Base-by-base conservation (phyloP, 768 basidiomycete species). In the Amanita muscaria region DNA sequence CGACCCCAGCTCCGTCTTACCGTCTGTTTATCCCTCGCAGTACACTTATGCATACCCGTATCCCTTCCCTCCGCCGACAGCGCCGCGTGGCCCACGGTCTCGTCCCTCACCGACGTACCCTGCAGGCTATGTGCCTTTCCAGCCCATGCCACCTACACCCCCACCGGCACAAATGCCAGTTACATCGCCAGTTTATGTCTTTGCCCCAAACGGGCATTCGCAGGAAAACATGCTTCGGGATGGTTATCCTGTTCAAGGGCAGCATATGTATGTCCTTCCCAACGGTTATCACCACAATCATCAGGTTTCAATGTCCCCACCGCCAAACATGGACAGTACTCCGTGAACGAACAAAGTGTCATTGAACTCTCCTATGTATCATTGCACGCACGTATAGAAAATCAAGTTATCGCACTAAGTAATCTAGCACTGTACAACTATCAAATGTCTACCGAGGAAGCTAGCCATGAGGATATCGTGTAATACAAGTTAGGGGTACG, bases 1-100 rank as follows among this genome's bases (percentile, higher is more conserved):
- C 16, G 52, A 49, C 37, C 47, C 47, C 29, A 39, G 18, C 22
- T 52, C 61, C 3, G 53, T 63, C 27, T 53, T 63, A 0, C 53
- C 63, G 1, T 49, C 59, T 8, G 55, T 62, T 1, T 68, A 64
- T 47, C 63, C 66, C 1, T 64, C 58, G 43, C 55, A 62, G 0
- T 64, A 62, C 45, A 56, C 60, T 6, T 53, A 56, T 35, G 58
- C 58, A 11, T 54, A 58, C 24, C 44, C 53, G 7, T 64, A 59
- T 34, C 56, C 56, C 14, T 43, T 57, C 9, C 38, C 49, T 12
- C 37, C 55, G 42, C 24, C 48, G 16, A 43, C 53, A 23, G 52
- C 54, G 0, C 53, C 50, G n/a, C 53, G 49, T 35, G 58, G 53
- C 5, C 52, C 52, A 21, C 55, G 53, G 19, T 46, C 55, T 2